Conservation (phyloP, 2,329 filamentous ascomycete genomes). For the Alternaria sp. region DNA sequence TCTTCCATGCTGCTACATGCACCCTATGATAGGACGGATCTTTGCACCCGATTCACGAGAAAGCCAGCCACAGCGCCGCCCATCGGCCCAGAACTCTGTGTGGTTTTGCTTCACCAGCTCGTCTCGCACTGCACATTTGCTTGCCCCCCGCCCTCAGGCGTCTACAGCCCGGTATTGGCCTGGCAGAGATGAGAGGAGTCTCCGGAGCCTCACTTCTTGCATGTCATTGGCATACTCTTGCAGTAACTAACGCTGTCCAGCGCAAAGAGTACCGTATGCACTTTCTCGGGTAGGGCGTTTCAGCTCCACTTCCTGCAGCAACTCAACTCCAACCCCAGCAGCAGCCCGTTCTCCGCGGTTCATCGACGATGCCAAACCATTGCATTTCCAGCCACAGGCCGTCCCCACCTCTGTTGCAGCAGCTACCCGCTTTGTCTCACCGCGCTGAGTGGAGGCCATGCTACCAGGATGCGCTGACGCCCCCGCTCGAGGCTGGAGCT, state of each 20-base stretch:
- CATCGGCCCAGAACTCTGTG: slow-evolving; percentile 41
- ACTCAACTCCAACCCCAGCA: slow-evolving; percentile 33
- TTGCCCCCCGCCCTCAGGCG: not conserved
- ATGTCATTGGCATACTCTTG: not conserved
- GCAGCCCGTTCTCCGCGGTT: slow-evolving; percentile 22
- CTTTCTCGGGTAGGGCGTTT: slow-evolving; percentile 14
- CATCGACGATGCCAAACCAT: slow-evolving; percentile 47
- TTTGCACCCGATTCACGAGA: slow-evolving; percentile 32
- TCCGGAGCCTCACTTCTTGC: slow-evolving; percentile 1
- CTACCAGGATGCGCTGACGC: slow-evolving; percentile 40
- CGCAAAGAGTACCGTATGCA: not conserved
- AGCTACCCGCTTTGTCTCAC: slow-evolving; percentile 39
- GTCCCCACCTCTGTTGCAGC: slow-evolving; percentile 30
- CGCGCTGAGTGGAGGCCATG: slow-evolving; percentile 36
- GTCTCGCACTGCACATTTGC: not conserved
- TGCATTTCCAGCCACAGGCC: slow-evolving; percentile 43
- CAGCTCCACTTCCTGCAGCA: slow-evolving; percentile 29
- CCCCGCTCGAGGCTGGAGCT: slow-evolving; percentile 44
- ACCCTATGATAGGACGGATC: slow-evolving; percentile 33
- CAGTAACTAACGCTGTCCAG: slow-evolving; percentile 2
- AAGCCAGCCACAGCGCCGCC: slow-evolving; percentile 34
- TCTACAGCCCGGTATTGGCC: not conserved
- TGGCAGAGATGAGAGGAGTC: not conserved
- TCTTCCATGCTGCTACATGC: slow-evolving; percentile 35
- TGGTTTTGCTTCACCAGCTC: slow-evolving; percentile 20